Conservation (phyloP, 2,329 filamentous ascomycete genomes). For the Penicillium verrucosum region DNA sequence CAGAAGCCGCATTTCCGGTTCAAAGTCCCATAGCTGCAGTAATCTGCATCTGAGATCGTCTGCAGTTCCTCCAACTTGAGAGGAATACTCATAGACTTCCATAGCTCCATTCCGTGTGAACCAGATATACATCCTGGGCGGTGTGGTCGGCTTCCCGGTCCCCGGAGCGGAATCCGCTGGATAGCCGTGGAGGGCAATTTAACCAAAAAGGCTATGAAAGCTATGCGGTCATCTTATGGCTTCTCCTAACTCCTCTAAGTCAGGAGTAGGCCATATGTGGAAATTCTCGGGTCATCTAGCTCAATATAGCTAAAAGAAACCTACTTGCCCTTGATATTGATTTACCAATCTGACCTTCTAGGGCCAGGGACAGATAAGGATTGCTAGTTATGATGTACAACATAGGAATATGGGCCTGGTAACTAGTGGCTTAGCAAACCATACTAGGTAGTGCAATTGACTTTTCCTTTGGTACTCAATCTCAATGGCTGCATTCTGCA, state of each 20-base stretch:
- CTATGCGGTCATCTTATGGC: not conserved
- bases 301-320: not conserved
- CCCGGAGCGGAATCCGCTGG: not conserved
- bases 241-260: not conserved
- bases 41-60: not conserved
- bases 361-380: not conserved
- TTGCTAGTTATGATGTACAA: not conserved
- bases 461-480: not conserved
- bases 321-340: no score
- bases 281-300: not conserved
- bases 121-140: not conserved
- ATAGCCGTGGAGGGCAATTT: not conserved
- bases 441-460: not conserved
- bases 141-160: slow-evolving; percentile 3
- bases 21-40: not conserved
- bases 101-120: not conserved
- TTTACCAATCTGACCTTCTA: no score
- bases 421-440: not conserved
- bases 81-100: not conserved
- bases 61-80: not conserved
- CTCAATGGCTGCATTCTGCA: not conserved
- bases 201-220: not conserved
- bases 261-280: not conserved
- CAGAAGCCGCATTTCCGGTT: not conserved
- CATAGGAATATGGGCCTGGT: no score